Evolutionary conservation across 371 early-diverging fungal genomes (phyloP).

Genomic region (Mortierella sp.): DNA sequence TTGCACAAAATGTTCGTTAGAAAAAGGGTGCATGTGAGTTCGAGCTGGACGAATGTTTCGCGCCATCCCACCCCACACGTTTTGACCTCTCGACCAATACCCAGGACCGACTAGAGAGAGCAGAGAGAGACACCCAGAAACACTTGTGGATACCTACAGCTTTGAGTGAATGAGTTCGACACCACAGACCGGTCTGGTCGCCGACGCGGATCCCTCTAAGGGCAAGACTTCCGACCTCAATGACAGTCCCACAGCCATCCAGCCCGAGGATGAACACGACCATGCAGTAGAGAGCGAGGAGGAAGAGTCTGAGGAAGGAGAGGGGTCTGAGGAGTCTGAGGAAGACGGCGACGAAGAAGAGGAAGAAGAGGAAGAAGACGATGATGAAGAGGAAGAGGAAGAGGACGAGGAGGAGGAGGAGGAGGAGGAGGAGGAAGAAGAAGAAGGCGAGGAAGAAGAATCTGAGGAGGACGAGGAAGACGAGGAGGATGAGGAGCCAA

Average conservation of each 20-base stretch:
- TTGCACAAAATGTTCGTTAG: background rate
- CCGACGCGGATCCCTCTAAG: slow-evolving; percentile 15
- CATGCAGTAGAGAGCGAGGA: slow-evolving; percentile 57
- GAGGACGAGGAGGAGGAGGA: slow-evolving; percentile 53
- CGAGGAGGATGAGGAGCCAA: slow-evolving; percentile 87
- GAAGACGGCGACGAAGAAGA: slow-evolving; percentile 66
- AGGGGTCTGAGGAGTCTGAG: slow-evolving; percentile 68
- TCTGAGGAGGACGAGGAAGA: slow-evolving; percentile 59
- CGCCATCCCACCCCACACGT: background rate
- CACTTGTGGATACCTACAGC: background rate
- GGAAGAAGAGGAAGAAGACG: slow-evolving; percentile 5
- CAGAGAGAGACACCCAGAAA: background rate
- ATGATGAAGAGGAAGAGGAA: slow-evolving; percentile 20
- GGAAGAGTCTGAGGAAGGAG: slow-evolving; percentile 60
- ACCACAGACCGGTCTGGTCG: slow-evolving; percentile 22
- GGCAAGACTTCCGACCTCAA: slow-evolving; percentile 6
- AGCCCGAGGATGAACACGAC: slow-evolving; percentile 21
- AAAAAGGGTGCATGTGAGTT: slow-evolving; percentile 1
- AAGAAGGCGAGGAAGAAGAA: slow-evolving; percentile 56
- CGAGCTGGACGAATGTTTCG: background rate
- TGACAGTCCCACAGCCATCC: slow-evolving; percentile 14
- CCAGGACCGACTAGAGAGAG: background rate
- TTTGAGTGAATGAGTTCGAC: slow-evolving; percentile 32
- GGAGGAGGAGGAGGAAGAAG: slow-evolving; percentile 41
- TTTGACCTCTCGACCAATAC: background rate